Evolutionary conservation across 2,329 filamentous ascomycete genomes (phyloP).

Genomic region (Cladosporium phlei): DNA sequence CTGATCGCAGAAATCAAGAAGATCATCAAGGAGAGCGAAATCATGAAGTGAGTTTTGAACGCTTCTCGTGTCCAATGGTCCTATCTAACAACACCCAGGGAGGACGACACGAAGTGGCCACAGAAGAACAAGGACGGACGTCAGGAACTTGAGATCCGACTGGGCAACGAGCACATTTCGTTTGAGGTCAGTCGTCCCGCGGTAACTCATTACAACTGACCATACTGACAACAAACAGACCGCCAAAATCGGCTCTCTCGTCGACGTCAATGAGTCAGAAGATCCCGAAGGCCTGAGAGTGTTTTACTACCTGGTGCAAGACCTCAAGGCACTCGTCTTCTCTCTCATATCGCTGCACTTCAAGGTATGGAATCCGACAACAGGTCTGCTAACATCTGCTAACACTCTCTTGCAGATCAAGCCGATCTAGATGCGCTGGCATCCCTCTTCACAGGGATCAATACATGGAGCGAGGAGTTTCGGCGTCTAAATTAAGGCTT

Average conservation of each 20-base stretch:
- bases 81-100: conserved; percentile 49
- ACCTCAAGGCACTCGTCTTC: conserved; percentile 93
- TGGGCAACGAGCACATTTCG: conserved; percentile 93
- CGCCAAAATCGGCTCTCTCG: conserved; percentile 93
- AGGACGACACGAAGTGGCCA: conserved; percentile 98
- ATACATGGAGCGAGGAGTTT: conserved; percentile 9
- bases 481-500: conserved; percentile 1
- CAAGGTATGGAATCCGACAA: conserved; percentile 55
- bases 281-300: conserved; percentile 94
- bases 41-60: conserved; percentile 69
- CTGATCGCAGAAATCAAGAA: conserved; percentile 92
- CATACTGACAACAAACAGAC: conserved; percentile 56
- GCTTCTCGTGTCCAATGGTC: not conserved
- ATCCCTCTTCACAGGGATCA: not conserved
- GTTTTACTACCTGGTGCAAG: conserved; percentile 98
- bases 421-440: conserved; percentile 23
- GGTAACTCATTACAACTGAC: not conserved
- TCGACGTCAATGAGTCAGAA: conserved; percentile 92
- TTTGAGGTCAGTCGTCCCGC: conserved; percentile 68
- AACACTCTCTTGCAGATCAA: conserved; percentile 26
- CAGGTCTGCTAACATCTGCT: not conserved
- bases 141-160: conserved; percentile 89
- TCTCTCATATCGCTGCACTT: conserved; percentile 95
- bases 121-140: conserved; percentile 99
- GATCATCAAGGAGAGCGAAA: conserved; percentile 92